phyloP scores from a whole-genome alignment of 768 basidiomycete species.

The Lentinula aciculospora region DNA sequence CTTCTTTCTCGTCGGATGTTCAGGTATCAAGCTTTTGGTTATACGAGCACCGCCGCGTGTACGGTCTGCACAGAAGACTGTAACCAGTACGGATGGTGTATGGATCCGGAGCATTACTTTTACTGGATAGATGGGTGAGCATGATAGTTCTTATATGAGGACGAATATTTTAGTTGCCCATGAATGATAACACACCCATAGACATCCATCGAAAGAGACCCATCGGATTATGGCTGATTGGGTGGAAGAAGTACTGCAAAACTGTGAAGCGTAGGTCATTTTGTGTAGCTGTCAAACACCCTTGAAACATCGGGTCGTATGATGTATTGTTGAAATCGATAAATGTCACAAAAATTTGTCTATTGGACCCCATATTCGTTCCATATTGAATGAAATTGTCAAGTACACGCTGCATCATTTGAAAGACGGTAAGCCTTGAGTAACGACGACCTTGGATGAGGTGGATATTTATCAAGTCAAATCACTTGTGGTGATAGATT shows the following conservation, averaged over 20 bases:
- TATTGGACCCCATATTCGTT: too few species aligned
- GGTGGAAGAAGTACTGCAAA: slow-evolving; percentile 31
- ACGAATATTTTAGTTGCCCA: too few species aligned
- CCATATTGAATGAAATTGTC: too few species aligned
- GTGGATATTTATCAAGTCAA: too few species aligned
- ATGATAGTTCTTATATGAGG: slow-evolving; percentile 10
- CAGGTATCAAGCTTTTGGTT: slow-evolving; percentile 36
- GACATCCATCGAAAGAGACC: slow-evolving; percentile 46
- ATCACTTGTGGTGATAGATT: too few species aligned
- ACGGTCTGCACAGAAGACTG: slow-evolving; percentile 23
- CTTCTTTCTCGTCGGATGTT: background rate
- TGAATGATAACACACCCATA: slow-evolving; percentile 13
- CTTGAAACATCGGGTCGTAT: too few species aligned
- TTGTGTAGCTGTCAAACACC: background rate
- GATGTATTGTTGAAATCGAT: too few species aligned
- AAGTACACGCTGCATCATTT: too few species aligned
- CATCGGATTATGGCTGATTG: slow-evolving; percentile 50
- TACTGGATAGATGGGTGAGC: slow-evolving; percentile 45
- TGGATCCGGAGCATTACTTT: slow-evolving; percentile 43
- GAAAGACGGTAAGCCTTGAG: too few species aligned
- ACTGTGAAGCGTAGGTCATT: slow-evolving; percentile 19
- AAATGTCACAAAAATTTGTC: too few species aligned
- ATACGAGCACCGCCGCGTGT: slow-evolving; percentile 32
- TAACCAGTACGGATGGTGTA: slow-evolving; percentile 27
- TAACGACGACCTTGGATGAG: too few species aligned